Conservation (phyloP, 2,329 filamentous ascomycete species). For the Xylariaceae sp. region DNA sequence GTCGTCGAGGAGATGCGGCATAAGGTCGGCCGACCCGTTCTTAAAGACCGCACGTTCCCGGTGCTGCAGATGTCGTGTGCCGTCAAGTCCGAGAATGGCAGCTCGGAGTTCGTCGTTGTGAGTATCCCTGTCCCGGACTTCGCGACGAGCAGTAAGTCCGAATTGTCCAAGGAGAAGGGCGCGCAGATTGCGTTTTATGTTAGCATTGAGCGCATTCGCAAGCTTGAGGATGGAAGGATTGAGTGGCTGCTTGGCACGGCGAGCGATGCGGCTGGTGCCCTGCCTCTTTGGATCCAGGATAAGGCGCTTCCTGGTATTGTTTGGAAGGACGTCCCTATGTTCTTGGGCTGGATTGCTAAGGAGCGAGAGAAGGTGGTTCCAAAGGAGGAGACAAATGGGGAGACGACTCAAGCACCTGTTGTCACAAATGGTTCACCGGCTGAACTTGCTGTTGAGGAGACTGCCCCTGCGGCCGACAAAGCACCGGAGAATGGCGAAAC, state of each 20-base stretch:
- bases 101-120: constrained; percentile 49
- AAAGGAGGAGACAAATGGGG: background rate
- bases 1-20: constrained; percentile 62
- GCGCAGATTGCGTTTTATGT: constrained; percentile 57
- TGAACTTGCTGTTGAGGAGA: background rate
- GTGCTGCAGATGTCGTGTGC: constrained; percentile 57
- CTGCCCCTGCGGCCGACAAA: no score
- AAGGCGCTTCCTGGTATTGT: constrained; percentile 57
- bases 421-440: no score
- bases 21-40: constrained; percentile 49
- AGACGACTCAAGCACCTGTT: no score
- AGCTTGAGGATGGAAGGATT: constrained; percentile 40
- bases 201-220: constrained; percentile 58
- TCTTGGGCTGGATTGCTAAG: constrained; percentile 55
- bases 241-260: constrained; percentile 78
- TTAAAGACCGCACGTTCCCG: constrained; percentile 61
- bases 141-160: constrained; percentile 28
- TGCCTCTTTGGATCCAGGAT: constrained; percentile 64
- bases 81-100: constrained; percentile 28
- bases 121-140: constrained; percentile 50
- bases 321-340: constrained; percentile 66
- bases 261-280: constrained; percentile 60
- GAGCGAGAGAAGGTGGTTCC: constrained; percentile 34
- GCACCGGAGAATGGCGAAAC: no score
- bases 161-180: constrained; percentile 38